Conservation (phyloP, 1,139 yeast species). For the Pichia sp. region DNA sequence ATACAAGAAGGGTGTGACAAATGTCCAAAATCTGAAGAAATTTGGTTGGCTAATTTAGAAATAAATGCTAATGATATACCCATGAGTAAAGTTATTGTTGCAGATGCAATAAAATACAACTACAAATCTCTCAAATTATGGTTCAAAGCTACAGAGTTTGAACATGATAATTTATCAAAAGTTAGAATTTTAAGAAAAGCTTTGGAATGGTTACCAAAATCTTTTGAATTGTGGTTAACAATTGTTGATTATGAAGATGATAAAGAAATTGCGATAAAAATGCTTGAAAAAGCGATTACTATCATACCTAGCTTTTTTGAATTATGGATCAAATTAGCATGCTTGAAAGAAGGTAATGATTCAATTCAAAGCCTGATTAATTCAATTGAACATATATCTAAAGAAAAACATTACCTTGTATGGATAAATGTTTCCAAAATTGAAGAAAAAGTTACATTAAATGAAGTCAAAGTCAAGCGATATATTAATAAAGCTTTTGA, state of each 20-base stretch:
- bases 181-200: slow-evolving; percentile 57
- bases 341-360: slow-evolving; percentile 32
- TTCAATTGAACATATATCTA: slow-evolving; percentile 51
- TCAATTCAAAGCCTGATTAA: slow-evolving; percentile 50
- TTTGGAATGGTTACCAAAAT: slow-evolving; percentile 45
- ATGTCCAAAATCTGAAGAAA: slow-evolving; percentile 61
- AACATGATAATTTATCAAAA: slow-evolving; percentile 47
- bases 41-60: slow-evolving; percentile 79
- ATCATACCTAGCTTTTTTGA: slow-evolving; percentile 57
- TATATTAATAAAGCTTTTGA: slow-evolving; percentile 50
- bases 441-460: slow-evolving; percentile 51
- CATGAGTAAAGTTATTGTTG: slow-evolving; percentile 49
- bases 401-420: slow-evolving; percentile 40
- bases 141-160: slow-evolving; percentile 64
- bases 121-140: slow-evolving; percentile 59
- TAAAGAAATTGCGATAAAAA: slow-evolving; percentile 41
- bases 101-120: slow-evolving; percentile 58
- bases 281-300: slow-evolving; percentile 64
- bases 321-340: slow-evolving; percentile 46
- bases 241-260: slow-evolving; percentile 47
- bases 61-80: slow-evolving; percentile 47
- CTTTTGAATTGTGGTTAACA: slow-evolving; percentile 46
- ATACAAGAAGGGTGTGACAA: slow-evolving; percentile 67
- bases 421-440: slow-evolving; percentile 70
- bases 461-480: slow-evolving; percentile 38